phyloP scores from a whole-genome alignment of 192 early-diverging fungal species.

The Radiomyces spectabilis region DNA sequence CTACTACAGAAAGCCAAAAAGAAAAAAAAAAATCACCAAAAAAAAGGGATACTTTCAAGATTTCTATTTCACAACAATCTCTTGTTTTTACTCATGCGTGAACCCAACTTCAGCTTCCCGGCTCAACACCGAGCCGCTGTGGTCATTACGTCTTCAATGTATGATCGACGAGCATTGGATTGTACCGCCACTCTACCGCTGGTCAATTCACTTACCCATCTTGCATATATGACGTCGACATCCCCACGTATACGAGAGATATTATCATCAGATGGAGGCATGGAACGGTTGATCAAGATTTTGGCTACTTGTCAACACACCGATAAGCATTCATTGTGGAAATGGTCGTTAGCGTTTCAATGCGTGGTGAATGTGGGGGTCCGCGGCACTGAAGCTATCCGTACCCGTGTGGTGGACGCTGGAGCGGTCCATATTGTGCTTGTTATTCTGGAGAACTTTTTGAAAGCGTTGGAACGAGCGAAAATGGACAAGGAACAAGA shows the following conservation, averaged over 20 bases:
- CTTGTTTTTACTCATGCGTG: no score
- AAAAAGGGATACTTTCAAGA: no score
- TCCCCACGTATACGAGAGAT: conserved; percentile 75
- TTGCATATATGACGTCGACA: conserved; percentile 79
- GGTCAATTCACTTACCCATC: conserved; percentile 81
- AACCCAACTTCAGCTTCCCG: conserved; percentile 77
- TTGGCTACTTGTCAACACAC: conserved; percentile 46
- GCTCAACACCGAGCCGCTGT: conserved; percentile 72
- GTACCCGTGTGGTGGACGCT: conserved; percentile 79
- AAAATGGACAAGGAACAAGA: conserved; percentile 44
- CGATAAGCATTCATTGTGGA: conserved; percentile 68
- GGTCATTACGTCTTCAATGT: conserved; percentile 70
- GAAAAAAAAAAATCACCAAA: no score
- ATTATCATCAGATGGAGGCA: conserved; percentile 79
- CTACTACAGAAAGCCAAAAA: no score
- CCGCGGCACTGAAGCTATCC: conserved; percentile 69
- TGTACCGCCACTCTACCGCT: conserved; percentile 82
- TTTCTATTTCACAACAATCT: no score
- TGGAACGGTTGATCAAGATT: conserved; percentile 81
- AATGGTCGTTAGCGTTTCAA: conserved; percentile 78
- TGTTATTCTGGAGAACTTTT: conserved; percentile 63
- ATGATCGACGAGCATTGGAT: conserved; percentile 94
- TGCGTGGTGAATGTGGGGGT: conserved; percentile 85
- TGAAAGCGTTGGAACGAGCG: conserved; percentile 42
- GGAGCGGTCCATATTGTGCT: conserved; percentile 81